Base-by-base conservation (phyloP, 768 basidiomycete genomes). In the Amyloporia xantha region DNA sequence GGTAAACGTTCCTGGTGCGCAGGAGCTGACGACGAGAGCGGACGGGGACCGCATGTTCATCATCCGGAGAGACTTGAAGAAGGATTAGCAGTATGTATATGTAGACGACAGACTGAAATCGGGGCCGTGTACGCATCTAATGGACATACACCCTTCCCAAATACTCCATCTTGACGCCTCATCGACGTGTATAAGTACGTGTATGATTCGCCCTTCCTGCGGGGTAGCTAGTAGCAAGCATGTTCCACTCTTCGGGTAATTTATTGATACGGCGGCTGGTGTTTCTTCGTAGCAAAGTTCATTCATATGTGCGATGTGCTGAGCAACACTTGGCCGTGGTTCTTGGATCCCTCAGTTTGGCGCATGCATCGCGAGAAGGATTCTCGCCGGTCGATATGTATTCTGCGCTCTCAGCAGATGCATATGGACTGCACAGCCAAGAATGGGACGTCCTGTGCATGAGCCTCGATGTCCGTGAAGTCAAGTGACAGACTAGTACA, bases 41-140 rank as follows among this genome's bases (percentile, higher is more conserved):
- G 85, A 83, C 26, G 81, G 82, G 48, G 86, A 90, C 68, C 78
- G 86, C 50, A 67, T 88, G 48, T 92, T 90, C 61, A 73, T 91
- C 19, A 71, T 91, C 53, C 74, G 79, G 60, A 73, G 84, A 64
- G 86, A 90, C 35, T 66, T 92, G 65, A 92, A 92, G 78, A 87
- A 86, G 67, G 89, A 92, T 67, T 92, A 45, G 44, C 17, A 7
- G 30, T 7, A 33, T 33, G 30, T 15, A 15, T 7, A 7, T 15
- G 30, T 33, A 33, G 30, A 33, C 30, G 30, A n/a, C n/a, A n/a
- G n/a, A n/a, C n/a, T 33, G 30, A 33, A 7, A 15, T 33, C 7
- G 7, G 30, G 30, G 30, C 30, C 30, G 7, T 33, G 30, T 33
- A 33, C 30, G 30, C 30, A 33, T 33, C 30, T 33, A 33, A 33